phyloP scores from a whole-genome alignment of 306 rosid genomes.

The Luffa acutangula region DNA sequence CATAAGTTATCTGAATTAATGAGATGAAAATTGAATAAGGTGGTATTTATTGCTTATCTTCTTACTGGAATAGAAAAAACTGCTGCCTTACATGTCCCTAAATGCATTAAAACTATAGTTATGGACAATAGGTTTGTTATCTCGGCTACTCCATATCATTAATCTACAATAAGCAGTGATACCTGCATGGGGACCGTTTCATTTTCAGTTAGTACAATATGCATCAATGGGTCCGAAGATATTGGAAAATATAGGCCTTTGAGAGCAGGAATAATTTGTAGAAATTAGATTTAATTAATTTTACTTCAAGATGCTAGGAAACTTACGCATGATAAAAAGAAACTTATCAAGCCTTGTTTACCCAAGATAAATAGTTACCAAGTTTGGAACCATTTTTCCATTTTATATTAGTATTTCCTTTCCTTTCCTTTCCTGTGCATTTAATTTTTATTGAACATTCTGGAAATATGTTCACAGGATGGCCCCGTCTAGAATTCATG shows the following conservation, averaged over 20 bases:
- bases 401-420: neutral
- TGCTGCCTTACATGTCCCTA: neutral
- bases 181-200: neutral
- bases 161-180: neutral
- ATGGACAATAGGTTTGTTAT: neutral
- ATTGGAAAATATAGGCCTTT: neutral
- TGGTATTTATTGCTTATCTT: neutral
- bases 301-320: neutral
- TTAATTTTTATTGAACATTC: neutral
- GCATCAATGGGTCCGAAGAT: neutral
- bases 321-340: neutral
- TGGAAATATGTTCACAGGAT: constrained; percentile 30
- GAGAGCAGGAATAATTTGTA: neutral
- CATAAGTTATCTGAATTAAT: neutral
- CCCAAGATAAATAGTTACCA: neutral
- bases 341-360: neutral
- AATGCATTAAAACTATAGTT: neutral
- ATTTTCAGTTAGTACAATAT: neutral
- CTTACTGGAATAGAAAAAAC: neutral
- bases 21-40: neutral
- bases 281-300: neutral
- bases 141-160: neutral
- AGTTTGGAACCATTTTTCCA: neutral
- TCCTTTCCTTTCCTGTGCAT: neutral
- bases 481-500: constrained; percentile 65